Evolutionary conservation across 176 grass and related monocot species (phyloP).

Genomic region (Cenchrus fungigraminus): DNA sequence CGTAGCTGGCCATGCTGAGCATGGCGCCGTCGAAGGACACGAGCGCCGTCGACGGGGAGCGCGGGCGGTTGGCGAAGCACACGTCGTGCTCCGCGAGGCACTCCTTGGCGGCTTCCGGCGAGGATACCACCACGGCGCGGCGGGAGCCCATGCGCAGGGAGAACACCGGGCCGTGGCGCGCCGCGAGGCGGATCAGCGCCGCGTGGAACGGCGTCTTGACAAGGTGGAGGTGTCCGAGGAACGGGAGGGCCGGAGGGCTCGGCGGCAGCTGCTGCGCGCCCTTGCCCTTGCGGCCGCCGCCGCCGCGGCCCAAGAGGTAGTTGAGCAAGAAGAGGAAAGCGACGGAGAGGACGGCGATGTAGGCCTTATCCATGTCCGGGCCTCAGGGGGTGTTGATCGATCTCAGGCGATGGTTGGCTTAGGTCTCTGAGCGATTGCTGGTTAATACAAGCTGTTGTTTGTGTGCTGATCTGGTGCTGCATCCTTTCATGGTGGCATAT

Average conservation of each 20-base stretch:
- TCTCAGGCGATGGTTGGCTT: not conserved
- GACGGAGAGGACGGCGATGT: conserved; percentile 11
- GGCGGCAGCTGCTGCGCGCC: conserved; percentile 28
- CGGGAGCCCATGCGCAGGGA: conserved; percentile 52
- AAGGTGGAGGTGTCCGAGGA: conserved; percentile 65
- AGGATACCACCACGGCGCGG: conserved; percentile 55
- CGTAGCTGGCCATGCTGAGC: conserved; percentile 47
- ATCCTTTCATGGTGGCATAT: conserved; percentile 27
- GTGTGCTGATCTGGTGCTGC: not conserved
- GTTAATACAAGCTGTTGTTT: not conserved
- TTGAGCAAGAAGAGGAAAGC: conserved; percentile 36
- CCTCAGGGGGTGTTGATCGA: not conserved
- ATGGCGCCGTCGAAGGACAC: conserved; percentile 41
- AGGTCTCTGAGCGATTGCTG: not conserved
- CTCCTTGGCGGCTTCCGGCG: conserved; percentile 27
- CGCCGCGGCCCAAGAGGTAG: conserved; percentile 23
- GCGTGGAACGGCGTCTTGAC: conserved; percentile 56
- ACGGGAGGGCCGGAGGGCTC: conserved; percentile 43
- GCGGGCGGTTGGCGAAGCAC: conserved; percentile 63
- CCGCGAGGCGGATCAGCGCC: conserved; percentile 30
- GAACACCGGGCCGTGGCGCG: conserved; percentile 47
- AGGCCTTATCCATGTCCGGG: conserved; percentile 19
- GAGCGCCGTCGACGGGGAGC: conserved; percentile 25
- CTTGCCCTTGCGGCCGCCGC: not conserved
- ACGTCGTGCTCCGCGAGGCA: conserved; percentile 62